Base-by-base conservation (phyloP, 2,329 filamentous ascomycete genomes). In the Neurospora sp. region DNA sequence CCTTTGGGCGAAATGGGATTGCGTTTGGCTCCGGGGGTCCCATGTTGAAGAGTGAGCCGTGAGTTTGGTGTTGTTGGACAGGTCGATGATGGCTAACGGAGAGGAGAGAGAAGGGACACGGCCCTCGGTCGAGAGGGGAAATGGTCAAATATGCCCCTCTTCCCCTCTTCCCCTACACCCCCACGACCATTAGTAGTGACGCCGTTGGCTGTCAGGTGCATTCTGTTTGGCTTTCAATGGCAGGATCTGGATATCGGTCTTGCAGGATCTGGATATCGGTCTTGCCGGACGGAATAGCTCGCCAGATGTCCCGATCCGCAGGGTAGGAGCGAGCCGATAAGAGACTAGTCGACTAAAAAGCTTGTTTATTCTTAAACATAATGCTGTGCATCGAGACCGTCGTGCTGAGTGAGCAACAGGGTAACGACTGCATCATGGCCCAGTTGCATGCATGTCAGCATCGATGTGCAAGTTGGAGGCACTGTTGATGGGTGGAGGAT, bases 21-120 rank as follows among this genome's bases (percentile, higher is more conserved):
- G 72, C 72, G 36, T 73, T 66, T 8, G 72, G 72, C 38, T 73
- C 72, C 1, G 71, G 6, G 23, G 72, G 72, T 5, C 69, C 68
- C 72, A 73, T 73, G 28, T n/a, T 69, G 23, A 15, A 62, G 28
- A 62, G 52, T 28, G 52, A 33, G 28, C 52, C 28, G 12, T 33
- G 28, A 36, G 23, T 62, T 62, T 6, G 12, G 23, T 62, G 12
- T 33, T 62, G 52, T 28, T 36, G 52, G 52, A 17, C 28, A 17
- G 52, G 23, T 36, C n/a, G 11, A 4, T 5, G n/a, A 46, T 46
- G 15, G 28, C 52, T 62, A 62, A 52, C 12, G 52, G 52, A 62
- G 52, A 62, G 15, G 46, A 36, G 23, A 62, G 28, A 62, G 52
- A 62, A 62, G 52, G 28, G 23, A 62, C 23, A 62, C 46, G 23